These are phyloP conservation scores for Pseudozyma sp. DNA, from an alignment of 1,284 basidiomycete genomes.

Conservation along the genomic window DNA sequence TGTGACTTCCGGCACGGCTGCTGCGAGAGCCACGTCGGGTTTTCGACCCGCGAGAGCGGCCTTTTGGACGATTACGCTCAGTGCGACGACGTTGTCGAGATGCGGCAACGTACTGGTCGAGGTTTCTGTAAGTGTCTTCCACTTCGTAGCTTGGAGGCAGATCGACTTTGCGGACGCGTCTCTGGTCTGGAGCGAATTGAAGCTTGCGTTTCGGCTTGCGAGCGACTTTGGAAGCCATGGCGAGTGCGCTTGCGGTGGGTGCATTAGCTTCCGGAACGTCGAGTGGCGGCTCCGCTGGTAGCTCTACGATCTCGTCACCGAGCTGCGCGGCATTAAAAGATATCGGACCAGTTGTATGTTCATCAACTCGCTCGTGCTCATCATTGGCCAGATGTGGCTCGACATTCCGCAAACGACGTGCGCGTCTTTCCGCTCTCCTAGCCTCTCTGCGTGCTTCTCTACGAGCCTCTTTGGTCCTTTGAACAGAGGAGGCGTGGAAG, in stretches of 20 bases:
- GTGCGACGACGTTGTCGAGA: slow-evolving; percentile 48
- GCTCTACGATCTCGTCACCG: slow-evolving; percentile 37
- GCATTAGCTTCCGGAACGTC: slow-evolving; percentile 50
- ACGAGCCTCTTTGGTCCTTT: slow-evolving; percentile 43
- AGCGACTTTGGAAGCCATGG: slow-evolving; percentile 46
- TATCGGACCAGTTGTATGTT: not conserved
- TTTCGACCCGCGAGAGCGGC: slow-evolving; percentile 14
- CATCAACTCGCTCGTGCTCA: slow-evolving; percentile 11
- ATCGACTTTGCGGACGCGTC: slow-evolving; percentile 59
- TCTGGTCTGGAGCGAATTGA: slow-evolving; percentile 63
- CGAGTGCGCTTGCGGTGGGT: slow-evolving; percentile 44
- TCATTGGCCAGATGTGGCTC: slow-evolving; percentile 19
- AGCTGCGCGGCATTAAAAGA: slow-evolving; percentile 35
- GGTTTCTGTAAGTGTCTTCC: slow-evolving; percentile 62
- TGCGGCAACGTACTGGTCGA: slow-evolving; percentile 62
- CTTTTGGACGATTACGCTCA: slow-evolving; percentile 11
- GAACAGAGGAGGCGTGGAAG: slow-evolving; percentile 27
- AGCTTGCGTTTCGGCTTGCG: slow-evolving; percentile 50
- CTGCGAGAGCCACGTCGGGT: slow-evolving; percentile 40
- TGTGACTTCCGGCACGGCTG: slow-evolving; percentile 39
- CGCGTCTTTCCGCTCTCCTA: slow-evolving; percentile 14
- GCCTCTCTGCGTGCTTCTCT: slow-evolving; percentile 31
- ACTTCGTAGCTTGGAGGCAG: slow-evolving; percentile 60
- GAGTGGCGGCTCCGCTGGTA: slow-evolving; percentile 42
- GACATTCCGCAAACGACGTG: slow-evolving; percentile 22